Percentiles rank a stretch among this genome's conserved stretches.
phyloP scores from a whole-genome alignment of 2,329 filamentous ascomycete genomes.

The Ophiostoma ips region DNA sequence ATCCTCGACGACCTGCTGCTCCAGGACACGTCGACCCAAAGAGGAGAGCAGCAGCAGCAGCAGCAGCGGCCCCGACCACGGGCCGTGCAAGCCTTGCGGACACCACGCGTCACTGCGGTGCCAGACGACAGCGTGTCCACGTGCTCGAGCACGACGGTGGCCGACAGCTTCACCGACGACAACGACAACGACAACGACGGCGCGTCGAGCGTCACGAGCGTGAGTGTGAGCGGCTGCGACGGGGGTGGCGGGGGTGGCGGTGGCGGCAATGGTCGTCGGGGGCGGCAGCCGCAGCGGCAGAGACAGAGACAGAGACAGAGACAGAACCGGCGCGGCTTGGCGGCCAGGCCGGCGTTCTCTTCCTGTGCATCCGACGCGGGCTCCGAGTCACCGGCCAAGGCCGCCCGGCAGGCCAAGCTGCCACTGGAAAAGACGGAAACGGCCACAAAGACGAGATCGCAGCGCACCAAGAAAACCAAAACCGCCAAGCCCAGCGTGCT shows the following conservation, averaged over 20 bases:
- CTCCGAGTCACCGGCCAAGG: neutral
- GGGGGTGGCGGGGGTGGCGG: neutral
- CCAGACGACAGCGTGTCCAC: constrained; percentile 1
- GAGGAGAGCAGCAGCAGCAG: neutral
- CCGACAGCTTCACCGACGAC: neutral
- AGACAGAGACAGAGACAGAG: neutral
- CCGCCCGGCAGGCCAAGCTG: neutral
- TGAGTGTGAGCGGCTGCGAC: neutral
- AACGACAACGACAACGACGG: neutral
- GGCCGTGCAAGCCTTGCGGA: neutral
- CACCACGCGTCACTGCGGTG: neutral
- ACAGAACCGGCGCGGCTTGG: neutral
- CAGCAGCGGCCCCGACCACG: neutral
- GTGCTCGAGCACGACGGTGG: constrained; percentile 1
- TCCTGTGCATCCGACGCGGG: constrained; percentile 1
- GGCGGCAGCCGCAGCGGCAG: too few species aligned
- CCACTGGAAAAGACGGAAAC: too few species aligned
- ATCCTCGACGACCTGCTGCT: constrained; percentile 8
- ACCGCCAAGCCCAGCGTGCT: neutral
- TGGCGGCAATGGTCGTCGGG: too few species aligned
- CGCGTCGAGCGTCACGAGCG: neutral
- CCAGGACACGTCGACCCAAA: too few species aligned
- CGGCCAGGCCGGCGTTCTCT: neutral
- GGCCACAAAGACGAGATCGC: too few species aligned
- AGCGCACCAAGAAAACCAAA: neutral